These are phyloP conservation scores for Xylariomycetidae sp. DNA, from an alignment of 2,329 filamentous ascomycete genomes.

Conservation along the genomic window DNA sequence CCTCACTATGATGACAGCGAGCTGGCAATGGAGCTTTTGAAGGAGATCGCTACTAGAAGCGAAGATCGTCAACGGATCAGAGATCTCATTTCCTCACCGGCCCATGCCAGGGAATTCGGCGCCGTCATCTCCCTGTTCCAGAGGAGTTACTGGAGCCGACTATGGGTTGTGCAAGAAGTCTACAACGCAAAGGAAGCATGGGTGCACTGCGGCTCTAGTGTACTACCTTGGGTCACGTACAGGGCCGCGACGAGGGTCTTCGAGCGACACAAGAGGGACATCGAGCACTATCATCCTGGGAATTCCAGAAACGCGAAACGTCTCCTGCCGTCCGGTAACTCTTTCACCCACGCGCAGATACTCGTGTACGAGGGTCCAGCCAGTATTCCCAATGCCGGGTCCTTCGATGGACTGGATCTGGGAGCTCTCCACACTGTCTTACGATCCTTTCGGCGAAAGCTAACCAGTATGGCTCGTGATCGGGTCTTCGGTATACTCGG, in stretches of 20 bases:
- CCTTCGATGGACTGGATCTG: neutral
- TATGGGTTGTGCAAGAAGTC: conserved; percentile 29
- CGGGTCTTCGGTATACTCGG: conserved; percentile 32
- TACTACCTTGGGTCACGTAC: conserved; percentile 16
- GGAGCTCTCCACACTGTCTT: conserved; percentile 19
- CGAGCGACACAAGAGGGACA: conserved; percentile 6
- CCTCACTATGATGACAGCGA: conserved; percentile 10
- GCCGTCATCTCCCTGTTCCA: conserved; percentile 27
- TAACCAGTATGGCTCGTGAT: conserved; percentile 26
- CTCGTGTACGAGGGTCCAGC: conserved; percentile 12
- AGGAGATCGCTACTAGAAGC: conserved; percentile 1
- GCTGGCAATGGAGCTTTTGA: conserved; percentile 9
- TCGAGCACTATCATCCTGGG: conserved; percentile 2
- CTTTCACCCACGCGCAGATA: conserved; percentile 6
- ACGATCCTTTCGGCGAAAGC: conserved; percentile 19
- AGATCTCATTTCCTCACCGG: conserved; percentile 9
- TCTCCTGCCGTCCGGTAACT: conserved; percentile 5
- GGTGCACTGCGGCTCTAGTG: conserved; percentile 20
- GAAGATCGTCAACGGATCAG: conserved; percentile 4
- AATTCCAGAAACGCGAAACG: conserved; percentile 1
- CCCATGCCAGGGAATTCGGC: conserved; percentile 3
- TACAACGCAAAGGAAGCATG: conserved; percentile 14
- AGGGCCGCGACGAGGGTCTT: conserved; percentile 11
- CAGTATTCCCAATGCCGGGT: conserved; percentile 6
- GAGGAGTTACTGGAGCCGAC: conserved; percentile 28